Conservation (phyloP, 176 grass and related monocot species). For the Eremochloa ophiuroides region DNA sequence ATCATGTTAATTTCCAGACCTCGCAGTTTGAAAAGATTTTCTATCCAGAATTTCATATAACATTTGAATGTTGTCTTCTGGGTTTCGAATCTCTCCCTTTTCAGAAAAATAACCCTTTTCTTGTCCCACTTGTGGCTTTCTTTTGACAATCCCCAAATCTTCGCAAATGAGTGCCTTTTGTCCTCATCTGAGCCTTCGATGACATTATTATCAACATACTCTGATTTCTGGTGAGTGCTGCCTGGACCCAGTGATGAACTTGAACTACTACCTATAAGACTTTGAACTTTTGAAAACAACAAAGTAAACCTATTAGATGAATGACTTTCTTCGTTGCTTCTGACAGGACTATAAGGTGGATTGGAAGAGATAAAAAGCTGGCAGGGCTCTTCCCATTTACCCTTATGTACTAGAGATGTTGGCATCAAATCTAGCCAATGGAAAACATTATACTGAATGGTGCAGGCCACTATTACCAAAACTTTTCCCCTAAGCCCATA, state of each 20-base stretch:
- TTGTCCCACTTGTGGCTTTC: slow-evolving; percentile 97
- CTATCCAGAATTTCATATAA: slow-evolving; percentile 91
- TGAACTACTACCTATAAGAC: slow-evolving; percentile 39
- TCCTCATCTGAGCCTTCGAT: slow-evolving; percentile 37
- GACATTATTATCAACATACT: slow-evolving; percentile 32
- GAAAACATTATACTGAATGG: slow-evolving; percentile 96
- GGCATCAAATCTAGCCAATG: slow-evolving; percentile 87
- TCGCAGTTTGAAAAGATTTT: slow-evolving; percentile 91
- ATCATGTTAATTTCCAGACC: slow-evolving; percentile 97
- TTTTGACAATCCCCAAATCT: slow-evolving; percentile 91
- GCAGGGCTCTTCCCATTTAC: slow-evolving; percentile 95
- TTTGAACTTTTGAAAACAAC: slow-evolving; percentile 56
- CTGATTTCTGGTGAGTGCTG: slow-evolving; percentile 36
- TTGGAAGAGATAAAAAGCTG: slow-evolving; percentile 74
- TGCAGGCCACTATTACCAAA: slow-evolving; percentile 84
- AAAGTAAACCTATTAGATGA: slow-evolving; percentile 46
- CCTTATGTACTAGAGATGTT: slow-evolving; percentile 58
- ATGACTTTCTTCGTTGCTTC: slow-evolving; percentile 39
- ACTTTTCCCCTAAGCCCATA: slow-evolving; percentile 80
- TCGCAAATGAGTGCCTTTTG: slow-evolving; percentile 63
- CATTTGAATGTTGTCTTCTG: slow-evolving; percentile 86
- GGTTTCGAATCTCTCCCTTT: slow-evolving; percentile 80
- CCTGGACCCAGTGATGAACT: slow-evolving; percentile 34
- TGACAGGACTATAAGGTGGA: slow-evolving; percentile 28
- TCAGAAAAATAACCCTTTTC: slow-evolving; percentile 64